phyloP scores from a whole-genome alignment of 192 early-diverging fungal species.

The Phlyctochytrium planicorne region DNA sequence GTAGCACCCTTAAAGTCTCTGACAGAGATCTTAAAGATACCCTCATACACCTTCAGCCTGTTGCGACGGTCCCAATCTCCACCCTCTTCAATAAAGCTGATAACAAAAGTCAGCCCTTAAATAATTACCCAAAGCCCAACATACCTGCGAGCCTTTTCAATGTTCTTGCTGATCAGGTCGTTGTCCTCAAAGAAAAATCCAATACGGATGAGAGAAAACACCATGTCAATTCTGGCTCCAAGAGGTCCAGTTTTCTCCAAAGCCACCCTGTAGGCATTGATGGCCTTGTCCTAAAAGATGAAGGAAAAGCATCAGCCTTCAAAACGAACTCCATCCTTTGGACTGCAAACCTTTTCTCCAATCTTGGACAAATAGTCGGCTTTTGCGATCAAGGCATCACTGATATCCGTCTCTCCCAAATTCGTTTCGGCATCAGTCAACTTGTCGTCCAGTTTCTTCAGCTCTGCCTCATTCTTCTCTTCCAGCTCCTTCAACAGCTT shows the following conservation, averaged over 20 bases:
- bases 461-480: constrained; percentile 71
- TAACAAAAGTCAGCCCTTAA: constrained; percentile 8
- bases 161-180: constrained; percentile 72
- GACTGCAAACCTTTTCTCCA: constrained; percentile 80
- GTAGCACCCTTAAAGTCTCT: constrained; percentile 95
- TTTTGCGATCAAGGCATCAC: constrained; percentile 81
- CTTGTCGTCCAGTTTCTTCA: constrained; percentile 78
- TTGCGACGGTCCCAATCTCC: constrained; percentile 99
- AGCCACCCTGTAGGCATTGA: constrained; percentile 77
- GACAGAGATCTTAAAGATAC: constrained; percentile 87
- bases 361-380: constrained; percentile 91
- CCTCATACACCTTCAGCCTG: constrained; percentile 95
- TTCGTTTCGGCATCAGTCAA: constrained; percentile 89
- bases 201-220: constrained; percentile 88
- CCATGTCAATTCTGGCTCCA: constrained; percentile 90
- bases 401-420: constrained; percentile 87
- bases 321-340: no score
- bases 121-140: neutral
- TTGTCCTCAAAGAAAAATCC: constrained; percentile 92
- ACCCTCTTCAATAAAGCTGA: constrained; percentile 91
- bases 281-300: constrained; percentile 79
- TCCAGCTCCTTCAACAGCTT: constrained; percentile 52
- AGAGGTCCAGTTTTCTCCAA: constrained; percentile 87
- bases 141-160: constrained; percentile 76
- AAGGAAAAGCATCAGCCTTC: constrained; percentile 1